Conservation (phyloP, 2,329 filamentous ascomycete genomes). For the Verticillium nonalfalfae region DNA sequence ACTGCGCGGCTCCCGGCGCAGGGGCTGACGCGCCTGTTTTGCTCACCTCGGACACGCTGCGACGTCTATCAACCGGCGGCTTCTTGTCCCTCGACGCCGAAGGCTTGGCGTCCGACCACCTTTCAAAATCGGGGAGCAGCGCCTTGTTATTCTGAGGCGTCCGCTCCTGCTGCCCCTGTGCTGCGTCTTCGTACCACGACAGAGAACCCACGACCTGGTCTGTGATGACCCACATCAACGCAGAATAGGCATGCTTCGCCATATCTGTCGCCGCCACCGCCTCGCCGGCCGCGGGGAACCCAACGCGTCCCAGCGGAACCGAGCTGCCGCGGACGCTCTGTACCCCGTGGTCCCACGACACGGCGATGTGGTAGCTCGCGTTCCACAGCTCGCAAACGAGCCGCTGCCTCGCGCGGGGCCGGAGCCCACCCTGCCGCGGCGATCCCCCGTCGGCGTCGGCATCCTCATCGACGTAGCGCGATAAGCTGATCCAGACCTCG, state of each 20-base stretch:
- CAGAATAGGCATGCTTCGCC: constrained; percentile 1
- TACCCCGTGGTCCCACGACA: background rate
- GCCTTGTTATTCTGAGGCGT: too few relatives aligned
- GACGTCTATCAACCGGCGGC: background rate
- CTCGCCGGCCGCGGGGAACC: background rate
- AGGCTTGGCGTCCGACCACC: background rate
- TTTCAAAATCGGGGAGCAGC: background rate
- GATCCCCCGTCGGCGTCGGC: too few relatives aligned
- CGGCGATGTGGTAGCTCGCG: background rate
- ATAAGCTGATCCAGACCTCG: constrained; percentile 4
- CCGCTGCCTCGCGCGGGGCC: background rate
- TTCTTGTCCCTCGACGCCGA: background rate
- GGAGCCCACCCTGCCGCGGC: background rate
- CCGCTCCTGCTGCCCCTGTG: background rate
- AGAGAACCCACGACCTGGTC: constrained; percentile 3
- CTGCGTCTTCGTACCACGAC: constrained; percentile 1
- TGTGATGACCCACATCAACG: constrained; percentile 3
- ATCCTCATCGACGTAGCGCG: background rate
- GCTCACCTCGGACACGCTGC: background rate
- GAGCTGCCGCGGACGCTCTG: background rate
- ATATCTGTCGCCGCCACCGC: background rate
- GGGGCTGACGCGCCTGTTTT: background rate
- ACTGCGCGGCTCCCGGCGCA: background rate
- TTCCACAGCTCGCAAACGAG: constrained; percentile 2
- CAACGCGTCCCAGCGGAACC: background rate